phyloP scores from a whole-genome alignment of 257 asterid genomes.

The Ballota nigra region DNA sequence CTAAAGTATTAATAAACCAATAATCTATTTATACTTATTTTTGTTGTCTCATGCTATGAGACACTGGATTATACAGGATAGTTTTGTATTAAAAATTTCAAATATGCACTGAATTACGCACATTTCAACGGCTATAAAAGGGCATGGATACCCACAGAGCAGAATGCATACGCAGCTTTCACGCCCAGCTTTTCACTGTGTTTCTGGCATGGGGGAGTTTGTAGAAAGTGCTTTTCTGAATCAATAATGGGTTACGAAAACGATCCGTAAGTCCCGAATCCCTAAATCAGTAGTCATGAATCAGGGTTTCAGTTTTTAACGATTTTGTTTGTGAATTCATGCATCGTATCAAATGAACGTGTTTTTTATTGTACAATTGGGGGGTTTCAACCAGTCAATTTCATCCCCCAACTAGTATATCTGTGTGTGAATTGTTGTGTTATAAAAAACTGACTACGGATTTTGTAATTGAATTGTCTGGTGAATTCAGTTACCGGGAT shows the following conservation, averaged over 20 bases:
- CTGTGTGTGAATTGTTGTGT: slow-evolving; percentile 12
- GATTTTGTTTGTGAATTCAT: slow-evolving; percentile 5
- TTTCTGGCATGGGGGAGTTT: not conserved
- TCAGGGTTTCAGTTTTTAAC: slow-evolving; percentile 6
- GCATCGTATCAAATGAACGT: slow-evolving; percentile 1
- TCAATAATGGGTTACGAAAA: slow-evolving; percentile 40
- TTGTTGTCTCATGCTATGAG: no score
- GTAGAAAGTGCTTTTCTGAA: no score
- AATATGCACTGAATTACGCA: no score
- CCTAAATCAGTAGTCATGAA: not conserved
- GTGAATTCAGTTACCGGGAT: slow-evolving; percentile 39
- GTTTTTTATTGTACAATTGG: not conserved
- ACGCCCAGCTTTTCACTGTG: not conserved
- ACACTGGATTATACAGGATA: no score
- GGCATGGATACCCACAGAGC: not conserved
- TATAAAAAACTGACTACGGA: slow-evolving; percentile 12
- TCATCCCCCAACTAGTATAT: not conserved
- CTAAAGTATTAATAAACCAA: no score
- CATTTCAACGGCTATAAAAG: not conserved
- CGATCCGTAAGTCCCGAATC: slow-evolving; percentile 9
- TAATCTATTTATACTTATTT: no score
- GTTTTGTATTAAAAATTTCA: no score
- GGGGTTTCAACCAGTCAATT: slow-evolving; percentile 1
- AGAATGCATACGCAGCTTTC: not conserved
- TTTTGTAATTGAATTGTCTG: not conserved